phyloP scores from a whole-genome alignment of 495 filamentous ascomycete genomes.

The Penicillium samsonianum region DNA sequence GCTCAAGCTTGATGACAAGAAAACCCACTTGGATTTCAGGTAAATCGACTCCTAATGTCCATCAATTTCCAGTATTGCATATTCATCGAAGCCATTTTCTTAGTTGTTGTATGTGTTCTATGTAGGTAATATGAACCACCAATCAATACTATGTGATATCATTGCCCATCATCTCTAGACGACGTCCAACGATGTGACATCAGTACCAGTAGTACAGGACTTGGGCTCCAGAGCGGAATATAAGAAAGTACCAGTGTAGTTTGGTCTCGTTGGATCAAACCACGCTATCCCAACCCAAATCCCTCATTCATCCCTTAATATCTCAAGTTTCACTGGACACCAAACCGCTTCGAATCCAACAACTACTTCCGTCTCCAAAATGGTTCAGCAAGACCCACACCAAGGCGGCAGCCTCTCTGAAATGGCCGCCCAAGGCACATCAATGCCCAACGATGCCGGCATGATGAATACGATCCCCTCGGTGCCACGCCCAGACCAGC shows the following conservation, averaged over 20 bases:
- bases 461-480: slow-evolving; percentile 55
- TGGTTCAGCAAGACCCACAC: slow-evolving; percentile 33
- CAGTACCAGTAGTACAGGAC: slow-evolving; percentile 12
- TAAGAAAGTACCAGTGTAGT: slow-evolving; percentile 2
- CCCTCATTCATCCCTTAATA: background rate
- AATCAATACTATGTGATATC: slow-evolving; percentile 30
- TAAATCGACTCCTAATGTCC: background rate
- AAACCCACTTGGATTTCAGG: background rate
- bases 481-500: slow-evolving; percentile 56
- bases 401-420: slow-evolving; percentile 42
- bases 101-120: background rate
- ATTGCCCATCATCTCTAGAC: slow-evolving; percentile 28
- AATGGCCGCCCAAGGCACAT: slow-evolving; percentile 56
- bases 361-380: slow-evolving; percentile 12
- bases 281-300: background rate
- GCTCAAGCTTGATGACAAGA: background rate
- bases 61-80: background rate
- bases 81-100: background rate
- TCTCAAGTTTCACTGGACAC: background rate
- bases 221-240: background rate
- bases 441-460: slow-evolving; percentile 56
- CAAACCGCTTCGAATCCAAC: background rate
- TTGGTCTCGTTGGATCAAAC: background rate
- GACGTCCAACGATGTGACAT: slow-evolving; percentile 22
- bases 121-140: background rate